These are phyloP conservation scores for Linnemannia hyalina DNA, from an alignment of 192 early-diverging fungal species.

Conservation along the genomic window DNA sequence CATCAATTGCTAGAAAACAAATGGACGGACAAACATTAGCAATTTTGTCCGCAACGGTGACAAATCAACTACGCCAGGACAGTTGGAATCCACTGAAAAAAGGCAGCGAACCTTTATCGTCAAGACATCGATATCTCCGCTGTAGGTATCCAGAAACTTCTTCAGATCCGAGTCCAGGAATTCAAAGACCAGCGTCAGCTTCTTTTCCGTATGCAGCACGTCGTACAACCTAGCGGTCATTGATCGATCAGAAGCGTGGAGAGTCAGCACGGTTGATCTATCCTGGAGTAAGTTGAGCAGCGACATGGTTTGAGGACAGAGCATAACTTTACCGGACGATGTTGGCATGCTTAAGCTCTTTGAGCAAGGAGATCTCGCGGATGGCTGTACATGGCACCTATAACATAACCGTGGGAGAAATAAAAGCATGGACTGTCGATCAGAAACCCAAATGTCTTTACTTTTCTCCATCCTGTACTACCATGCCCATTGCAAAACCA, in stretches of 20 bases:
- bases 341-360: slow-evolving; percentile 87
- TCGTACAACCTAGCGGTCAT: slow-evolving; percentile 83
- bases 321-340: slow-evolving; percentile 75
- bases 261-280: background rate
- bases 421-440: background rate
- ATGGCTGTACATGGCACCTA: slow-evolving; percentile 89
- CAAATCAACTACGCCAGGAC: background rate
- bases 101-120: slow-evolving; percentile 83
- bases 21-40: background rate
- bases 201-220: slow-evolving; percentile 98
- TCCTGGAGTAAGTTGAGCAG: background rate
- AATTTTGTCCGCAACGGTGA: background rate
- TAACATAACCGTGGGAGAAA: background rate
- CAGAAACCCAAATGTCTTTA: background rate
- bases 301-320: background rate
- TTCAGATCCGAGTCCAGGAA: slow-evolving; percentile 99
- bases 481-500: slow-evolving; percentile 57
- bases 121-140: slow-evolving; percentile 81
- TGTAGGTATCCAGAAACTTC: slow-evolving; percentile 95
- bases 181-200: slow-evolving; percentile 98
- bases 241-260: background rate
- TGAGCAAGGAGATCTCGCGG: slow-evolving; percentile 88
- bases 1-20: slow-evolving; percentile 82
- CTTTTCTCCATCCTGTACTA: too few relatives aligned
- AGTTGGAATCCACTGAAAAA: background rate